These are phyloP conservation scores for Paraleonurus japonicus DNA, from an alignment of 257 asterid species.

Conservation along the genomic window DNA sequence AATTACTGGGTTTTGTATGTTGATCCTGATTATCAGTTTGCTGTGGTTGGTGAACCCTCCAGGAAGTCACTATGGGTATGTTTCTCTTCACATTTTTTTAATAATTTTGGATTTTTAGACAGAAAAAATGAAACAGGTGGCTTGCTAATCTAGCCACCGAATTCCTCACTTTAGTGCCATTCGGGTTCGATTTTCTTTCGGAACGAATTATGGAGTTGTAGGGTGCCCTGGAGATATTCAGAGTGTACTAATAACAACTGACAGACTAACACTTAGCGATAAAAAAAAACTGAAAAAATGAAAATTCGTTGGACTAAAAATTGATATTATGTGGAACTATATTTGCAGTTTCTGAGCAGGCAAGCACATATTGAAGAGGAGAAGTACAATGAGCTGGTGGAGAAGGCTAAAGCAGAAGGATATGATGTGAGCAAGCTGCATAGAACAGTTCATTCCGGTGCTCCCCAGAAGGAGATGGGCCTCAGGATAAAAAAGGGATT, in stretches of 20 bases:
- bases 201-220: no score
- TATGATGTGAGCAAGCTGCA: slow-evolving; percentile 77
- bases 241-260: no score
- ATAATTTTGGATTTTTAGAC: no score
- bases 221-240: no score
- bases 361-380: slow-evolving; percentile 48
- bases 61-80: slow-evolving; percentile 81
- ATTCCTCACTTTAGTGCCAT: no score
- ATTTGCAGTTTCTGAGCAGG: slow-evolving; percentile 59
- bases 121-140: no score
- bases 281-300: no score
- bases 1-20: slow-evolving; percentile 62
- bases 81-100: background rate
- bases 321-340: background rate
- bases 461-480: slow-evolving; percentile 53
- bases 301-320: no score
- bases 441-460: slow-evolving; percentile 60
- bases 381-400: slow-evolving; percentile 46
- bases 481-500: slow-evolving; percentile 55
- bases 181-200: no score
- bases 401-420: slow-evolving; percentile 60
- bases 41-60: slow-evolving; percentile 69
- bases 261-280: no score
- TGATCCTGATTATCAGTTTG: slow-evolving; percentile 51
- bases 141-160: no score